Evolutionary conservation across 495 filamentous ascomycete genomes (phyloP), one percentile per base, ranked within the genome.

Genomic region (Letharia lupina): DNA sequence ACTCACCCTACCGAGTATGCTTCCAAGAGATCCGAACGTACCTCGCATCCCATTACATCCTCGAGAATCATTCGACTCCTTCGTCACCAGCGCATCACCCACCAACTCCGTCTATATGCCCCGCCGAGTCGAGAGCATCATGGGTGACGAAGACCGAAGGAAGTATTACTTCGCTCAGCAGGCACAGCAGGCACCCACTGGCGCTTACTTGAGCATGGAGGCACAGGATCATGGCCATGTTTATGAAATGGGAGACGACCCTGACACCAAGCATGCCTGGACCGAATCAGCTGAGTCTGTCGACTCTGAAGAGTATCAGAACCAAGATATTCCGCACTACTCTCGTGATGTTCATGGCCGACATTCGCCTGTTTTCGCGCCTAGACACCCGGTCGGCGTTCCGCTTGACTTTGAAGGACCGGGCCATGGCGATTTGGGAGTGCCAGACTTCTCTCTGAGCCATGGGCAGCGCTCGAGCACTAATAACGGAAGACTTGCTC

Each of bases 41-140:
- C 78, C 80, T 61, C 77, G 76, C 50, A 75, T 84, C 50, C 79
- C 81, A 39, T 74, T 87, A 9, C 83, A 87, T 63, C 80, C 80
- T 35, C 82, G 83, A 37, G 81, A 84, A 64, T 93, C 90, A 0
- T 85, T 87, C 63, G 93, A 97, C 52, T 92, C 88, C 50, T 77
- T 84, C 39, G 73, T 84, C 60, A 90, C 88, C 0, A 79, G 75
- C 0, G 81, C 80, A 20, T 88, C 84, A 6, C 83, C 78, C 4
- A 80, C 75, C 56, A 85, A 85, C 67, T 89, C 87, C 0, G 79
- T 94, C 31, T 88, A 86, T 69, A 74, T 90, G 70, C 91, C 93
- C 4, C 82, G 84, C 31, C 83, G 87, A 47, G 89, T 96, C 12
- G 93, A 96, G 68, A 91, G 84, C 72, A 83, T 96, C 69, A 89